phyloP scores from a whole-genome alignment of 331 rosid species.

The Malus hybrid region DNA sequence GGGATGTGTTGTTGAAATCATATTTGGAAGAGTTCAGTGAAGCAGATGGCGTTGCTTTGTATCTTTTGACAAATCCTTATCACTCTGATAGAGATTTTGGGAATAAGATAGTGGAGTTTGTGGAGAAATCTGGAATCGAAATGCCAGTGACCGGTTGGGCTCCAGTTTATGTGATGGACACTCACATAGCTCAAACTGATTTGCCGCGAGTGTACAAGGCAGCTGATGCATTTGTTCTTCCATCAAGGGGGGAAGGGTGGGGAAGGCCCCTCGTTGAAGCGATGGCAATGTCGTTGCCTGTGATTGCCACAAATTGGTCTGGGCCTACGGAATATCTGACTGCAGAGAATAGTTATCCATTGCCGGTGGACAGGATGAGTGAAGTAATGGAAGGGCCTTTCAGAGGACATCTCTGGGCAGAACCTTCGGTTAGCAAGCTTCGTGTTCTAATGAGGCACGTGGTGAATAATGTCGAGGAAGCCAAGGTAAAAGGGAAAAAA shows the following conservation, averaged over 20 bases:
- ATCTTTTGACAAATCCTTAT: slow-evolving; percentile 68
- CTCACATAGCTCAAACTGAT: slow-evolving; percentile 61
- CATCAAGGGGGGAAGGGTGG: slow-evolving; percentile 93
- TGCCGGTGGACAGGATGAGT: slow-evolving; percentile 58
- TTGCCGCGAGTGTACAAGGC: slow-evolving; percentile 62
- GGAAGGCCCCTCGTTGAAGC: slow-evolving; percentile 89
- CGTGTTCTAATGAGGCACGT: slow-evolving; percentile 56
- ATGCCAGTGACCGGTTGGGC: slow-evolving; percentile 59
- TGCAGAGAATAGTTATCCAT: slow-evolving; percentile 57
- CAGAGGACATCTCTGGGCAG: slow-evolving; percentile 80
- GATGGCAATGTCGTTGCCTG: slow-evolving; percentile 78
- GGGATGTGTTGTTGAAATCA: slow-evolving; percentile 70
- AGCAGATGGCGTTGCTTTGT: slow-evolving; percentile 49
- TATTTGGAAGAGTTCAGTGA: slow-evolving; percentile 57
- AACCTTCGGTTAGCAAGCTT: slow-evolving; percentile 54
- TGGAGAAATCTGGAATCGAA: slow-evolving; percentile 32
- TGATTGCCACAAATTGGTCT: slow-evolving; percentile 82
- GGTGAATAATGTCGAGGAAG: slow-evolving; percentile 36
- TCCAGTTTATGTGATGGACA: slow-evolving; percentile 52
- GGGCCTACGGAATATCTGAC: slow-evolving; percentile 82
- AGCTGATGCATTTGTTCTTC: slow-evolving; percentile 73
- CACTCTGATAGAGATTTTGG: slow-evolving; percentile 64
- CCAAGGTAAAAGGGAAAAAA: slow-evolving; percentile 44
- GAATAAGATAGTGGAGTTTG: slow-evolving; percentile 68
- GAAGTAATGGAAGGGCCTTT: slow-evolving; percentile 74